Percentiles rank a stretch among this genome's conserved stretches.
These are phyloP conservation scores for Telopea speciosissima DNA, from an alignment of 177 flowering plant species.

Conservation along the genomic window DNA sequence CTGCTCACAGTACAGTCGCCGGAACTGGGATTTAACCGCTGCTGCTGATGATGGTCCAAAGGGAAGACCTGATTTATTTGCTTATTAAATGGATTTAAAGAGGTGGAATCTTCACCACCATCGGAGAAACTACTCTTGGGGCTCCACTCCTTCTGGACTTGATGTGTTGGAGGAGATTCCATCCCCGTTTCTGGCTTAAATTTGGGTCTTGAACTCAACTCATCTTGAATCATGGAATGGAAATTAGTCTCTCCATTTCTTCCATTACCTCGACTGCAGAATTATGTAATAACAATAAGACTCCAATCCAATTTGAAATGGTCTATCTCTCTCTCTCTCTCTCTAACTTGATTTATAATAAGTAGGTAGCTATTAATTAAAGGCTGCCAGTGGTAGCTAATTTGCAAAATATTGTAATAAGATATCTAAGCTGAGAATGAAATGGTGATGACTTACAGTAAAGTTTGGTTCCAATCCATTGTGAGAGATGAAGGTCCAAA, in stretches of 20 bases:
- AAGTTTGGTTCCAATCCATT: constrained; percentile 67
- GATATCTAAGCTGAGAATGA: too few relatives aligned
- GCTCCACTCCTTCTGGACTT: constrained; percentile 32
- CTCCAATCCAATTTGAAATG: too few relatives aligned
- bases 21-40: constrained; percentile 21
- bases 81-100: constrained; percentile 20
- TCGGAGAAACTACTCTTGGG: constrained; percentile 19
- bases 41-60: constrained; percentile 20
- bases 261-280: constrained; percentile 33
- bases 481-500: constrained; percentile 52
- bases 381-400: too few relatives aligned
- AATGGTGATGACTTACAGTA: constrained; percentile 42
- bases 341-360: too few relatives aligned
- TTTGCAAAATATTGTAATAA: too few relatives aligned
- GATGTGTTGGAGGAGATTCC: constrained; percentile 16
- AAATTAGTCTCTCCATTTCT: constrained; percentile 24
- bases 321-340: too few relatives aligned
- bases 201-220: constrained; percentile 22
- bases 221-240: constrained; percentile 36
- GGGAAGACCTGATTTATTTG: constrained; percentile 29
- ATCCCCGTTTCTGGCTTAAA: constrained; percentile 16
- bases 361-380: too few relatives aligned
- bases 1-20: constrained; percentile 26
- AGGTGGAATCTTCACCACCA: constrained; percentile 23
- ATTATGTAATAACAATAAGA: background rate